Evolutionary conservation across 2,329 filamentous ascomycete species (phyloP).

Genomic region (Colletotrichum theobromicola): DNA sequence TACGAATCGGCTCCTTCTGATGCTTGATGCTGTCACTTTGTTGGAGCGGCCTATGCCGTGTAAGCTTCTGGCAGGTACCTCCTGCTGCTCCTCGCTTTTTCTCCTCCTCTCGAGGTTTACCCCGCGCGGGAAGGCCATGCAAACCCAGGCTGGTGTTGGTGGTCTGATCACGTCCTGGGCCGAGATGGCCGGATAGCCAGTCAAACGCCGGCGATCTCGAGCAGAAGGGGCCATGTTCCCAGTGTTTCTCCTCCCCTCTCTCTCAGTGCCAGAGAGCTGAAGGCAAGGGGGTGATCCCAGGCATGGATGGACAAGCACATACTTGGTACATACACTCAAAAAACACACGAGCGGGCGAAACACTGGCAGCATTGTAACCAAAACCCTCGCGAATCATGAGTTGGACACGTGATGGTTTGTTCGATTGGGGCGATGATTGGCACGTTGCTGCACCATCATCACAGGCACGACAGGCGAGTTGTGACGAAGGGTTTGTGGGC

Average conservation of each 20-base stretch:
- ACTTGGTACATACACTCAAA: no score
- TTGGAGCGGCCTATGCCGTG: background rate
- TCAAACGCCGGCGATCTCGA: slow-evolving; percentile 14
- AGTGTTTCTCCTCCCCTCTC: background rate
- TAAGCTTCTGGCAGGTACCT: background rate
- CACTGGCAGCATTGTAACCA: background rate
- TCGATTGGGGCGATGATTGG: background rate
- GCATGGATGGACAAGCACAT: background rate
- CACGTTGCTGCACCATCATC: background rate
- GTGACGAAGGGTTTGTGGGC: background rate
- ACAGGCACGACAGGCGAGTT: background rate
- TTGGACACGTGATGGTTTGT: background rate
- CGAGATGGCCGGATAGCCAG: slow-evolving; percentile 4
- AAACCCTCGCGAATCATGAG: slow-evolving; percentile 11
- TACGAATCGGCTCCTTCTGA: background rate
- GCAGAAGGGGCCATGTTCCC: background rate
- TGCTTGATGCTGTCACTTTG: background rate
- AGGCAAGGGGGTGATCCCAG: background rate
- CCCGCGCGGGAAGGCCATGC: slow-evolving; percentile 2
- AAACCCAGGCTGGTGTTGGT: background rate
- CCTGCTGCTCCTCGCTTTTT: background rate
- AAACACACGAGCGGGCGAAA: background rate
- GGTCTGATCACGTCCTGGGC: slow-evolving; percentile 9
- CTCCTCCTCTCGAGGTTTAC: background rate
- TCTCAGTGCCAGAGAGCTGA: background rate